These are phyloP conservation scores for Brettanomyces naardenensis DNA, from an alignment of 805 yeast species.

Conservation along the genomic window DNA sequence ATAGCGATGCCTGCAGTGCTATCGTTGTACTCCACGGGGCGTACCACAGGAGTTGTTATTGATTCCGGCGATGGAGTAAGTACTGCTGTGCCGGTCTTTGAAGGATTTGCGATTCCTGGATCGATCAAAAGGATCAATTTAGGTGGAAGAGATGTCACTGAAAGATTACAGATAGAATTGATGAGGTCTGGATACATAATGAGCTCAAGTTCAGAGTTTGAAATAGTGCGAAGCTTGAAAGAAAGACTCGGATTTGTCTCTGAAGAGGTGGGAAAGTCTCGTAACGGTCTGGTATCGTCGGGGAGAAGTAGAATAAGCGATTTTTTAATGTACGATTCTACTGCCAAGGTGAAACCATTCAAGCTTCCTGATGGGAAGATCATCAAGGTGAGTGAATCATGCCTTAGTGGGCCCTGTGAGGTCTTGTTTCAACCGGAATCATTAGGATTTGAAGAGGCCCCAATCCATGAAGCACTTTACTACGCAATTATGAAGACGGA, in stretches of 20 bases:
- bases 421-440: constrained; percentile 74
- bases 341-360: constrained; percentile 29
- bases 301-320: constrained; percentile 2
- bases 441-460: constrained; percentile 67
- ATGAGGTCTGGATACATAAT: constrained; percentile 58
- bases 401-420: constrained; percentile 40
- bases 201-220: constrained; percentile 70
- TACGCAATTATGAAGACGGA: constrained; percentile 68
- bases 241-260: constrained; percentile 68
- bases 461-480: constrained; percentile 56
- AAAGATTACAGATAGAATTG: constrained; percentile 58
- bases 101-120: constrained; percentile 74
- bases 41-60: constrained; percentile 83
- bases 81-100: constrained; percentile 81
- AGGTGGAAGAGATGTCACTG: constrained; percentile 84
- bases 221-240: constrained; percentile 70
- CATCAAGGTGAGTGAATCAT: constrained; percentile 24
- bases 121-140: constrained; percentile 68
- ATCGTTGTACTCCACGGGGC: constrained; percentile 78
- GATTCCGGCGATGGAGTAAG: constrained; percentile 94
- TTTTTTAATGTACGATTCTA: constrained; percentile 9
- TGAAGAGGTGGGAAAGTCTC: constrained; percentile 25
- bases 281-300: constrained; percentile 5
- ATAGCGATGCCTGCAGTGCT: constrained; percentile 70
- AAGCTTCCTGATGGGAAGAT: constrained; percentile 80